Evolutionary conservation across 352 stramenopile genomes (phyloP).

Genomic region (Phytophthora fragariaefolia): DNA sequence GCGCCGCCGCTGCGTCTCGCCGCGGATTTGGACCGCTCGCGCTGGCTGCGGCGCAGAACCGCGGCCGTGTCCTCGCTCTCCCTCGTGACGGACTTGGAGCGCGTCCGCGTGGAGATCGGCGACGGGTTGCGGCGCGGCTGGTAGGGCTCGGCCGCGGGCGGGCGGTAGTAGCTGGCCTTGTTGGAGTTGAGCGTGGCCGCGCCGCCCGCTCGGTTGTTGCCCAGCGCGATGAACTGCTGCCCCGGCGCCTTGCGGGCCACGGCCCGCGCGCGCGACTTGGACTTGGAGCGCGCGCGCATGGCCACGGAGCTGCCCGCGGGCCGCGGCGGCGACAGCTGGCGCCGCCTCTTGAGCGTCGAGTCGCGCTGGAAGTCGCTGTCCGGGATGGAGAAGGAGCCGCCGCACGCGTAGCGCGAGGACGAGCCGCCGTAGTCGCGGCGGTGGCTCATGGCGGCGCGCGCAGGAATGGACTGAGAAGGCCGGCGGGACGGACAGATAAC

Average conservation of each 20-base stretch:
- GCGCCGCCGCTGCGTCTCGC: conserved; percentile 34
- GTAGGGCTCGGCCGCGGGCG: conserved; percentile 14
- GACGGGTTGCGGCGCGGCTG: conserved; percentile 22
- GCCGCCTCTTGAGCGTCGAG: conserved; percentile 61
- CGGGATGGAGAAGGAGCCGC: conserved; percentile 57
- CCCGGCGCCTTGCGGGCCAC: conserved; percentile 30
- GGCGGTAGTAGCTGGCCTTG: conserved; percentile 44
- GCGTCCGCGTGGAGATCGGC: conserved; percentile 36
- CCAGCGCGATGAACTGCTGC: conserved; percentile 62
- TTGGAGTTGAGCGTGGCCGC: conserved; percentile 43
- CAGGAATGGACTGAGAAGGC: conserved; percentile 2
- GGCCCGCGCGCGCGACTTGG: conserved; percentile 54
- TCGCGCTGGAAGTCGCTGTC: conserved; percentile 65
- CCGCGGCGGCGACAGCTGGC: conserved; percentile 9
- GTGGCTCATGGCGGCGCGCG: conserved; percentile 17
- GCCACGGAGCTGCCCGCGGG: conserved; percentile 23
- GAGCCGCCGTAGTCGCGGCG: conserved; percentile 30
- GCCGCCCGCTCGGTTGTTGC: conserved; percentile 30
- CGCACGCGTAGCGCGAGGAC: conserved; percentile 30
- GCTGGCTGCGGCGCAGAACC: conserved; percentile 24
- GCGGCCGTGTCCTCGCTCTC: conserved; percentile 30
- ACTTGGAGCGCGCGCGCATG: conserved; percentile 65
- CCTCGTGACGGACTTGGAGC: conserved; percentile 52
- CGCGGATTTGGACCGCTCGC: conserved; percentile 46
- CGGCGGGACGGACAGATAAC: not conserved